Conservation (phyloP, 2,329 filamentous ascomycete species). For the Colletotrichum chrysophilum region DNA sequence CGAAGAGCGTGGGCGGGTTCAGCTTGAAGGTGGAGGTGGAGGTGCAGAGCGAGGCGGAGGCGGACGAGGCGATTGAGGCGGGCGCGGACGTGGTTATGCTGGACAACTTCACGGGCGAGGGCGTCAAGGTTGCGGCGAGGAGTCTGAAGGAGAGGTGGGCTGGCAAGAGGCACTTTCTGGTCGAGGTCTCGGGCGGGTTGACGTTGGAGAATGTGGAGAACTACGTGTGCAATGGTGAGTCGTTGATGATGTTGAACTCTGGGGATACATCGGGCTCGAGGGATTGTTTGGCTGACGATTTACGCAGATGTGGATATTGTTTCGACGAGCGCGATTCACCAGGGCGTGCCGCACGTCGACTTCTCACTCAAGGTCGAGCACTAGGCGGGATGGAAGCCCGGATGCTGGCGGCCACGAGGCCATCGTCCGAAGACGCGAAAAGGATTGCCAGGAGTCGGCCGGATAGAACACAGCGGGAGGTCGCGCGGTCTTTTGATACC, state of each 20-base stretch:
- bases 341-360: constrained; percentile 91
- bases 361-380: constrained; percentile 90
- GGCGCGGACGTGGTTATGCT: constrained; percentile 97
- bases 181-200: constrained; percentile 93
- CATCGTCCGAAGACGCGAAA: background rate
- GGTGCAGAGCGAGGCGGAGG: constrained; percentile 85
- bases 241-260: background rate
- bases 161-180: constrained; percentile 74
- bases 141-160: constrained; percentile 82
- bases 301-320: constrained; percentile 85
- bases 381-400: background rate
- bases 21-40: constrained; percentile 96
- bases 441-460: background rate
- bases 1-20: constrained; percentile 85
- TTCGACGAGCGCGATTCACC: constrained; percentile 95
- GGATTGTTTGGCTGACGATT: background rate
- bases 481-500: background rate
- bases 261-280: background rate
- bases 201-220: constrained; percentile 81
- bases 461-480: background rate
- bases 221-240: constrained; percentile 78
- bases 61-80: constrained; percentile 87
- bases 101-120: constrained; percentile 89
- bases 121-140: constrained; percentile 75
- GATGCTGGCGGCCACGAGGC: background rate